Conservation (phyloP, 2,329 filamentous ascomycete species). For the Paecilomyces sp. region DNA sequence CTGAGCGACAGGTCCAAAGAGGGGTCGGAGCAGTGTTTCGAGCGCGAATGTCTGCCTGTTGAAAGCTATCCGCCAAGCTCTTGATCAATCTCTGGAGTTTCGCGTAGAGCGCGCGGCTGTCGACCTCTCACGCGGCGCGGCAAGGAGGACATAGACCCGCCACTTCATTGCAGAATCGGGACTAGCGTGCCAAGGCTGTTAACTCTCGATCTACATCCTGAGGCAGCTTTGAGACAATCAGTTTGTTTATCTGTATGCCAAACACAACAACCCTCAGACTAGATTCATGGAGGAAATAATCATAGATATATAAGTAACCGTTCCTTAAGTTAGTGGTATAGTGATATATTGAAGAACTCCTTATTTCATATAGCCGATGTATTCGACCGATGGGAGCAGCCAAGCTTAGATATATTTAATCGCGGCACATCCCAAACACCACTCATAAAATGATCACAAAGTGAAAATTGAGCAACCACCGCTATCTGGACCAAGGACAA, state of each 20-base stretch:
- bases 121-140: constrained; percentile 1
- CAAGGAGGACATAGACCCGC: background rate
- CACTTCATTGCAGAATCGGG: constrained; percentile 3
- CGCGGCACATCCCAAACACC: no score
- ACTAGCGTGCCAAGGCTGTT: background rate
- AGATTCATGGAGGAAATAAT: no score
- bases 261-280: no score
- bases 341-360: no score
- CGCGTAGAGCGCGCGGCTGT: constrained; percentile 15
- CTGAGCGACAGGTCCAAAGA: background rate
- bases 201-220: background rate
- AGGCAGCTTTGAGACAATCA: background rate
- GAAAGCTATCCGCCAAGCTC: constrained; percentile 3
- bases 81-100: constrained; percentile 13
- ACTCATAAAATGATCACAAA: no score
- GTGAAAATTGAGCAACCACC: no score
- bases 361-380: no score
- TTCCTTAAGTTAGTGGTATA: no score
- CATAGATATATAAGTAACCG: no score
- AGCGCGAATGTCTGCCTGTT: background rate
- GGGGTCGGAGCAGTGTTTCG: background rate
- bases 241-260: background rate
- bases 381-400: no score
- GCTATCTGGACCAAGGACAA: no score
- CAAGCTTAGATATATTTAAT: no score